Percentiles rank a stretch among this genome's conserved stretches.
Conservation (phyloP, 257 asterid genomes). For the Anisodus acutangulus region DNA sequence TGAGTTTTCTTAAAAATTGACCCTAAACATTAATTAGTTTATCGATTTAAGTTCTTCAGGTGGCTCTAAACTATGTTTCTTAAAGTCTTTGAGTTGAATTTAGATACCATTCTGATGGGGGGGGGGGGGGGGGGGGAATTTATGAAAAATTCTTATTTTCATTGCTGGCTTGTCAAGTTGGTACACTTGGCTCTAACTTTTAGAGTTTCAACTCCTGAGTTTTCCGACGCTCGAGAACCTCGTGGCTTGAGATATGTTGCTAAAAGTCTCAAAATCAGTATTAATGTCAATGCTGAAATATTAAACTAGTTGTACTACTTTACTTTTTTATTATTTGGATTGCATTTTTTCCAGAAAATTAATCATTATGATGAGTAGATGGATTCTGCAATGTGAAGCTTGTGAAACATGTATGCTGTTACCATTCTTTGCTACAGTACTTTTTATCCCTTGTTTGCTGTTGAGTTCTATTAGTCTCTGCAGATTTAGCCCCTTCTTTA, state of each 20-base stretch:
- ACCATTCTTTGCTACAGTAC: background rate
- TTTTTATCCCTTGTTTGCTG: background rate
- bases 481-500: background rate
- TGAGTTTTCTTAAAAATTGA: background rate
- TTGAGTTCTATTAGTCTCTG: background rate
- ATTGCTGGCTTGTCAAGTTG: constrained; percentile 8
- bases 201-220: background rate
- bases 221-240: background rate
- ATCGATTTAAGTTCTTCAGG: background rate
- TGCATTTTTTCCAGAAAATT: background rate
- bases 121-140: background rate
- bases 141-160: background rate
- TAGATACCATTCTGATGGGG: background rate
- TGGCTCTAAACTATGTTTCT: background rate
- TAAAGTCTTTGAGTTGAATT: constrained; percentile 11
- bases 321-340: background rate
- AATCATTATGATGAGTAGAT: background rate
- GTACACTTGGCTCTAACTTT: background rate
- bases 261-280: background rate
- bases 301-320: background rate
- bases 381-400: background rate
- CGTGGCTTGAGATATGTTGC: background rate
- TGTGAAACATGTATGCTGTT: background rate
- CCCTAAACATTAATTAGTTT: background rate
- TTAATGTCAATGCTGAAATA: background rate